Evolutionary conservation across 2,329 filamentous ascomycete species (phyloP), one percentile per base, ranked within the genome.

Genomic region (Calonectria pauciramosa): DNA sequence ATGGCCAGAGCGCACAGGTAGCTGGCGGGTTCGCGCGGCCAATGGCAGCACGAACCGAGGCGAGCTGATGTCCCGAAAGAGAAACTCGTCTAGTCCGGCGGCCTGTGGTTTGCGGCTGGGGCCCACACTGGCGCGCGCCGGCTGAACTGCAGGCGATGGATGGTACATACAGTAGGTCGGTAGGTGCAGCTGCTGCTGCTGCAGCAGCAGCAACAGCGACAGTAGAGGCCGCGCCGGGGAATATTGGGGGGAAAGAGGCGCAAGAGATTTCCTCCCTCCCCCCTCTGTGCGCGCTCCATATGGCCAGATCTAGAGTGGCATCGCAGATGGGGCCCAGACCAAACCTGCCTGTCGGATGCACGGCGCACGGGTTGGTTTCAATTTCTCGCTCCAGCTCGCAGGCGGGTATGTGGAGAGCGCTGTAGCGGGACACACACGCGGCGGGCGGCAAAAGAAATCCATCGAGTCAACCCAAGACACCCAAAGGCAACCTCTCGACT

Each of bases 71-170:
- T 75, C 79, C 78, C 70, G 73, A 81, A 79, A 75, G 65, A 81
- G 79, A 67, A 80, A 81, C 36, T 80, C 79, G 79, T 81, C 79
- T 81, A 76, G 60, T 69, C 68, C 64, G 65, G 67, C 67, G 76
- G 68, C 59, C 77, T 75, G 76, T 70, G 68, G 76, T 78, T 78
- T 80, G 73, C 77, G 76, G 65, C 49, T 67, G 54, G 52, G 67
- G 41, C 66, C 76, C 76, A 73, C 78, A 54, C 30, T 75, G 44
- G 52, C 54, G 49, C 30, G 60, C 63, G 10, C 18, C n/a, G 56
- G 47, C 54, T 54, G 68, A 52, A 34, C 20, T 41, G 34, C 47
- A 49, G 47, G 28, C 49, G 59, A 59, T 47, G 23, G 26, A n/a
- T 44, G 18, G 41, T 44, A 32, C 30, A 32, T 32, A 32, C 30